Base-by-base conservation (phyloP, 2,329 filamentous ascomycete genomes). In the Biscogniauxia mediterranea region DNA sequence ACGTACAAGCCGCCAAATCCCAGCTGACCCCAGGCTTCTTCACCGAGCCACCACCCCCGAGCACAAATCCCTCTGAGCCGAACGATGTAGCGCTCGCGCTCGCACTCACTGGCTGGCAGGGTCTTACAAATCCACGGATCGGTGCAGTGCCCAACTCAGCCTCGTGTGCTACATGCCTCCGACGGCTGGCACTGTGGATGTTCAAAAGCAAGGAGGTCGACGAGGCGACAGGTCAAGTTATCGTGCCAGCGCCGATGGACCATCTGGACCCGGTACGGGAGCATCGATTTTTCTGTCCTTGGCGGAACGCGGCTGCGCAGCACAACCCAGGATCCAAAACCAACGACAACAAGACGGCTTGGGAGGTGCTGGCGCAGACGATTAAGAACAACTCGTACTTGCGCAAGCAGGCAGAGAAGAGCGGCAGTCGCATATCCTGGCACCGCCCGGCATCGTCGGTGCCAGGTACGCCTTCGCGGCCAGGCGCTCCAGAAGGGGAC, bases 101-200 rank as follows among this genome's bases (percentile, higher is more conserved):
- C 58, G 89, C 91, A 11, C 75, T 93, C 20, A 84, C 89, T 61
- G 91, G 91, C 38, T 94, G 91, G 91, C 86, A 92, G 69, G 87
- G 86, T n/a, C 78, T 87, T 2, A 78, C 77, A 6, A 83, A 85
- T 66, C 65, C 77, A 13, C 77, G 81, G 72, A 77, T 87, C 69
- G 75, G 88, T 72, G 76, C 86, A 1, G 85, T 89, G 21, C 86
- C 89, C 50, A 90, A 92, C 62, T 85, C 94, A 17, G 88, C 91
- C 5, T 88, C 87, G 4, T 99, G 95, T 75, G 84, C 89, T 61
- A 91, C 92, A 20, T 99, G 95, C 73, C 90, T 96, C 71, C 88
- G 95, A 61, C 87, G 93, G 1, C 81, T 98, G 0, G 95, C 95
- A 0, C 81, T 99, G 1, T 99, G 95, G 95, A 89, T 99, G 80